Base-by-base conservation (phyloP, 2,329 filamentous ascomycete species). In the Hypomyces rosellus region DNA sequence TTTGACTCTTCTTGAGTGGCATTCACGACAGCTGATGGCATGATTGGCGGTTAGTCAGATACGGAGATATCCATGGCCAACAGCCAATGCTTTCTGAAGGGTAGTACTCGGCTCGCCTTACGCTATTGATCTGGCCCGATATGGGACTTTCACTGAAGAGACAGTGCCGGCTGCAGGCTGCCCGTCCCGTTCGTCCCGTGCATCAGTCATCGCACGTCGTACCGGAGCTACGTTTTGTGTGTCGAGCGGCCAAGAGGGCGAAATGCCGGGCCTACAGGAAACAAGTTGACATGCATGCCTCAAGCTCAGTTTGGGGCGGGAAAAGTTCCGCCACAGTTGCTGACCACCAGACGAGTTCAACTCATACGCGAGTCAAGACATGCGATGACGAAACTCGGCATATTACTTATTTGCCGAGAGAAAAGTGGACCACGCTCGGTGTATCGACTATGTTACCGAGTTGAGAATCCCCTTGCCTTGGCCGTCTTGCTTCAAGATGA, bases 1-100 rank as follows among this genome's bases (percentile, higher is more conserved):
- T 37, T 63, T 67, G 6, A 68, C 64, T 46, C 67, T 68, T 2
- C 65, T 59, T 1, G 65, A 56, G 48, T 59, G 68, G 38, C 56
- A 73, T 51, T 50, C 61, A 22, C 58, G 65, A 50, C 54, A 73
- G 11, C 51, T 65, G 5, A 42, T n/a, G 7, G 14, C 15, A 42
- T 22, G 22, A 3, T 9, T 1, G 7, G 20, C 11, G 16, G 40
- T 42, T 22, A 42, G 40, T 25, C 20, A 20, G 20, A 5, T 20
- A 42, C 15, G 13, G 40, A 25, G 15, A 42, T 20, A 20, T 20
- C 20, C 20, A 22, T 42, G 40, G 16, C 14, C 40, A 42, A 11
- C 9, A 18, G 15, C 40, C 40, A 42, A 22, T 42, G 16, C 16
- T 46, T 18, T 34, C 34, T 14, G 44, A 20, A 18, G 34, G 20